Conservation (phyloP, 257 asterid genomes). For the Solanum clarkiae region DNA sequence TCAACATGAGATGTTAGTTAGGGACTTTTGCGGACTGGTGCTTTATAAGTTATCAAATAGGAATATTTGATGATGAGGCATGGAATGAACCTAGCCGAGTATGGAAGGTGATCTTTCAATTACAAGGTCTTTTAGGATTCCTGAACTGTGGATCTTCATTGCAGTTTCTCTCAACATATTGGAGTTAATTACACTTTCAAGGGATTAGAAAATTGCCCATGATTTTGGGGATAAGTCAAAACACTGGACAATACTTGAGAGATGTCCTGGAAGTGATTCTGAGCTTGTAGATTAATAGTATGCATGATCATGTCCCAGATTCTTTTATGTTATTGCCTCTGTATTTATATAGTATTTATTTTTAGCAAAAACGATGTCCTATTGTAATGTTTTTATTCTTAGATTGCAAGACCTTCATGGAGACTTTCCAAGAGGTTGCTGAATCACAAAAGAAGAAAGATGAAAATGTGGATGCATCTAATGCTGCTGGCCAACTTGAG, state of each 20-base stretch:
- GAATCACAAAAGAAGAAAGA: slow-evolving; percentile 27
- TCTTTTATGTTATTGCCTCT: not conserved
- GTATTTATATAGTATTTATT: too few relatives aligned
- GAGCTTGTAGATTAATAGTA: not conserved
- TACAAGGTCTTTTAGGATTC: not conserved
- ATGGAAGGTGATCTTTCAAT: not conserved
- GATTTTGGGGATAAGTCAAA: not conserved
- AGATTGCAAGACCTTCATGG: slow-evolving; percentile 43
- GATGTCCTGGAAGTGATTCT: not conserved
- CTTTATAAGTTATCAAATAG: not conserved
- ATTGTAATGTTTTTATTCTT: not conserved
- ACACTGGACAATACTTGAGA: not conserved
- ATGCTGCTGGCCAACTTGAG: slow-evolving; percentile 33
- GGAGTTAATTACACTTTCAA: not conserved
- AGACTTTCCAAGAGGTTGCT: slow-evolving; percentile 27
- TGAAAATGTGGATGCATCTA: slow-evolving; percentile 29
- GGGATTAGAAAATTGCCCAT: not conserved
- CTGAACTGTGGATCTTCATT: not conserved
- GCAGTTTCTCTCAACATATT: not conserved
- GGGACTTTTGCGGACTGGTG: not conserved
- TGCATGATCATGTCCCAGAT: not conserved
- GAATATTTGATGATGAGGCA: not conserved
- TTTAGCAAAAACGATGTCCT: not conserved
- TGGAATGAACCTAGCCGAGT: not conserved
- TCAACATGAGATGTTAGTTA: not conserved